A percentile compares a stretch with the other conserved stretches of the same genome.
Evolutionary conservation across 306 rosid species (phyloP).

Genomic region (Malus sieversii): DNA sequence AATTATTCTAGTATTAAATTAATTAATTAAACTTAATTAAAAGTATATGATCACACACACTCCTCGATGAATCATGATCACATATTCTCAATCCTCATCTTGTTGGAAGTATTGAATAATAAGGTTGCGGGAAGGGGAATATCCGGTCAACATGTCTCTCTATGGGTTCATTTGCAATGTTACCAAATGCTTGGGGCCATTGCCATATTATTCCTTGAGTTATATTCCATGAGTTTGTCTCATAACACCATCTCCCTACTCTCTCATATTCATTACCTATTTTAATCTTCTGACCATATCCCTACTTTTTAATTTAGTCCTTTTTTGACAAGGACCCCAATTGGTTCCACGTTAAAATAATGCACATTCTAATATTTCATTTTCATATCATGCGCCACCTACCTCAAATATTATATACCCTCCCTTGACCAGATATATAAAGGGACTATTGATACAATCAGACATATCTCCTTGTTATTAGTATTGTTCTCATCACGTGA

Average conservation of each 20-base stretch:
- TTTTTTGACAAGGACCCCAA: constrained; percentile 6
- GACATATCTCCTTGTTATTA: no score
- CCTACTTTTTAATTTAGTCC: not conserved
- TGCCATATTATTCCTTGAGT: constrained; percentile 22
- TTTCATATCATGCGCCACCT: not conserved
- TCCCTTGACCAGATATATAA: not conserved
- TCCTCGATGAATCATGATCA: not conserved
- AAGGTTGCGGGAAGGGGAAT: constrained; percentile 31
- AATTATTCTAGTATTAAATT: not conserved
- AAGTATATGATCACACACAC: not conserved
- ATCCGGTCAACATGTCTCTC: constrained; percentile 91
- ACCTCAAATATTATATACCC: not conserved
- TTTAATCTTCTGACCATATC: not conserved
- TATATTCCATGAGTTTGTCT: constrained; percentile 79
- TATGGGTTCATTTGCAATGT: constrained; percentile 47
- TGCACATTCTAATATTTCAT: not conserved
- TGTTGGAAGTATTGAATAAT: constrained; percentile 29
- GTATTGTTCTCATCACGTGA: not conserved
- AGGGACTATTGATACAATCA: not conserved
- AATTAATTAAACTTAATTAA: not conserved
- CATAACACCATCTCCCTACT: not conserved
- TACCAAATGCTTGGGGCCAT: constrained; percentile 53
- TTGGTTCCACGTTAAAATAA: constrained; percentile 12
- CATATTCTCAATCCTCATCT: constrained; percentile 6
- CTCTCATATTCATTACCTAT: not conserved